A percentile compares a stretch with the other conserved stretches of the same genome.
These are phyloP conservation scores for Pouteria glomerata DNA, from an alignment of 148 eudicot genomes.

Conservation along the genomic window DNA sequence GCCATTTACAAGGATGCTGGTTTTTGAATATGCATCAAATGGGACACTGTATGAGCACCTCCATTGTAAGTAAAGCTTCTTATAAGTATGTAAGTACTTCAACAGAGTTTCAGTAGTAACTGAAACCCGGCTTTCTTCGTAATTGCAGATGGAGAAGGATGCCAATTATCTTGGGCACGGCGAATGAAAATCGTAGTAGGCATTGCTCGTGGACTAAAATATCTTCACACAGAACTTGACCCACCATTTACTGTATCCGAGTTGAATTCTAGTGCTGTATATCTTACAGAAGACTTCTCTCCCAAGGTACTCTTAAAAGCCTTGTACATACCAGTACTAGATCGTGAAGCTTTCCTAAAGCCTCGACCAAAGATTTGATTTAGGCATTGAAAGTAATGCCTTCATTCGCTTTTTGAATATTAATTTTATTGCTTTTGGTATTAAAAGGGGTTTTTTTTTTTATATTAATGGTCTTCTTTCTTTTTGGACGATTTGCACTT, in stretches of 20 bases:
- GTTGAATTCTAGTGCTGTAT: constrained; percentile 76
- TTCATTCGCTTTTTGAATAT: neutral
- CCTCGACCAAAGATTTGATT: too few species aligned
- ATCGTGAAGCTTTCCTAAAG: too few species aligned
- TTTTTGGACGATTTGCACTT: neutral
- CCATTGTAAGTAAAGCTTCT: constrained; percentile 63
- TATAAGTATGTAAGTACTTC: neutral
- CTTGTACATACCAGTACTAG: too few species aligned
- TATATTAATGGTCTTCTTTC: neutral
- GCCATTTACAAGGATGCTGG: constrained; percentile 91
- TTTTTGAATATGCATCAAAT: constrained; percentile 85
- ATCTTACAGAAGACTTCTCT: constrained; percentile 88
- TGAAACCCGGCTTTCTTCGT: constrained; percentile 20
- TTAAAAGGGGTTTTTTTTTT: too few species aligned
- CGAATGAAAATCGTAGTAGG: constrained; percentile 87
- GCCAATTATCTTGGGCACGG: constrained; percentile 88
- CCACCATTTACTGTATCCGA: constrained; percentile 87
- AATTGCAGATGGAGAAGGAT: constrained; percentile 71
- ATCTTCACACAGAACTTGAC: constrained; percentile 84
- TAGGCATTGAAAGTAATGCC: too few species aligned
- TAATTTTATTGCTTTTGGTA: too few species aligned
- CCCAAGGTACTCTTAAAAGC: constrained; percentile 94
- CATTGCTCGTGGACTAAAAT: constrained; percentile 75
- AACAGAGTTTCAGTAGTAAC: constrained; percentile 12
- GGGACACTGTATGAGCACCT: constrained; percentile 91